Evolutionary conservation across 306 rosid genomes (phyloP).

Genomic region (Acacia crassicarpa): DNA sequence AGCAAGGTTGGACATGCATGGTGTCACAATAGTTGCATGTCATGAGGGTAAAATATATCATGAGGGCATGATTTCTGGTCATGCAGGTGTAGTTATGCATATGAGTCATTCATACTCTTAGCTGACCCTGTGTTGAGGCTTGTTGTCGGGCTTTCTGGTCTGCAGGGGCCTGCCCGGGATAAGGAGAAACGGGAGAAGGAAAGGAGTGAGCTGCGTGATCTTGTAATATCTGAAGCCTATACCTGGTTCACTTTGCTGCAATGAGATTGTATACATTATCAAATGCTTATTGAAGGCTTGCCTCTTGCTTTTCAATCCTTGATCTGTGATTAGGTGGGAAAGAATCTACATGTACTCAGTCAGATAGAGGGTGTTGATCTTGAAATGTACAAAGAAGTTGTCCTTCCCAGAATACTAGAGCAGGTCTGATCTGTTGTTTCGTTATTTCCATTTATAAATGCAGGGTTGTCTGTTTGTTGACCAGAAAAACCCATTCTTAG

Average conservation of each 20-base stretch:
- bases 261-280: slow-evolving; percentile 36
- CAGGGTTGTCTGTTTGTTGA: slow-evolving; percentile 20
- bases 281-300: slow-evolving; percentile 48
- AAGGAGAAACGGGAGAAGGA: slow-evolving; percentile 82
- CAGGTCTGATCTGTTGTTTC: slow-evolving; percentile 60
- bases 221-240: slow-evolving; percentile 57
- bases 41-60: slow-evolving; percentile 52
- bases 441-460: slow-evolving; percentile 1
- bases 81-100: slow-evolving; percentile 74
- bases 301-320: slow-evolving; percentile 35
- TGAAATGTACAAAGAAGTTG: slow-evolving; percentile 91
- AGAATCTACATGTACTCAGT: slow-evolving; percentile 94
- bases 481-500: slow-evolving; percentile 7
- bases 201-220: slow-evolving; percentile 78
- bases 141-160: slow-evolving; percentile 84
- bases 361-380: slow-evolving; percentile 98
- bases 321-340: slow-evolving; percentile 80
- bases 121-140: slow-evolving; percentile 90
- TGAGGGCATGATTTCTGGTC: slow-evolving; percentile 75
- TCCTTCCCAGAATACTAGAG: slow-evolving; percentile 96
- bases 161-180: slow-evolving; percentile 83
- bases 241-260: slow-evolving; percentile 58
- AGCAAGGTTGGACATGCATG: slow-evolving; percentile 41
- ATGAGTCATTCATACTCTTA: slow-evolving; percentile 76
- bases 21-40: slow-evolving; percentile 61